Percentiles rank a stretch among this genome's conserved stretches.
These are phyloP conservation scores for Phytophthora megakarya DNA, from an alignment of 352 stramenopile species.

Conservation along the genomic window DNA sequence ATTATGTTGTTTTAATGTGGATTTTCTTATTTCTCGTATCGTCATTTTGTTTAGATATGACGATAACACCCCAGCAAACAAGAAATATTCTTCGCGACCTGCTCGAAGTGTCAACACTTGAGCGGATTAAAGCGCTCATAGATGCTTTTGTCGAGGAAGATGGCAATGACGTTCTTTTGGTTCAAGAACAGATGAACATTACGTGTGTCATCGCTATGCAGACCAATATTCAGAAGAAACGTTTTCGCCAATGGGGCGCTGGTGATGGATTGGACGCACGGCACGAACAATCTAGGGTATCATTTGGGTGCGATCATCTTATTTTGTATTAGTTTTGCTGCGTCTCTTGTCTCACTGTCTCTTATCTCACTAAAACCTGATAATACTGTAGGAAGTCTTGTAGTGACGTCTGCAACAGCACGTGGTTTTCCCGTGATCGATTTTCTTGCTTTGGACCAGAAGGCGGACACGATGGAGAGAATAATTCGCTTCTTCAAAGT, in stretches of 20 bases:
- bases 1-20: not conserved
- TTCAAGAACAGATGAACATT: conserved; percentile 12
- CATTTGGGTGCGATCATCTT: not conserved
- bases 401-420: conserved; percentile 22
- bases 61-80: conserved; percentile 6
- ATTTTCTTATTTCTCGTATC: not conserved
- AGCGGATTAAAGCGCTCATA: not conserved
- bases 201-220: conserved; percentile 2
- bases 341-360: no score
- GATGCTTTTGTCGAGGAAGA: conserved; percentile 2
- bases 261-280: not conserved
- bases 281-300: conserved; percentile 7
- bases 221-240: not conserved
- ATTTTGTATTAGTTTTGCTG: not conserved
- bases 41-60: not conserved
- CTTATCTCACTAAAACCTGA: no score
- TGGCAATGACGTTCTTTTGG: conserved; percentile 3
- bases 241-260: not conserved
- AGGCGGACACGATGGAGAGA: conserved; percentile 9
- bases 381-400: not conserved
- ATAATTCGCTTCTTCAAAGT: conserved; percentile 32
- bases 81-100: not conserved
- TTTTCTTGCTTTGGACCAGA: conserved; percentile 26
- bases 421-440: conserved; percentile 25
- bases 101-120: not conserved